Conservation (phyloP, 192 early-diverging fungal species). For the Rhizophagus sp. region DNA sequence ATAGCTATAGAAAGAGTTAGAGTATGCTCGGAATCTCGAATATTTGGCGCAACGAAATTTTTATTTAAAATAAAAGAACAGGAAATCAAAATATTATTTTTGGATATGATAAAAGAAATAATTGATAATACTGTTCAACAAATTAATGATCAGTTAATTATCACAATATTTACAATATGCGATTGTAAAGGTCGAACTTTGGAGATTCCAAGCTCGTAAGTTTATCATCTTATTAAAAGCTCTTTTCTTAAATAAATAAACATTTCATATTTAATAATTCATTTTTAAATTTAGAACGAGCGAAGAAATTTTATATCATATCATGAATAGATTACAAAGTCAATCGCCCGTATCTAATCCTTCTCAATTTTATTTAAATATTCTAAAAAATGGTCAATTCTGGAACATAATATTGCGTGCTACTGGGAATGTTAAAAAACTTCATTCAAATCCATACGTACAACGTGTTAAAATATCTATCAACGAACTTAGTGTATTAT, state of each 20-base stretch:
- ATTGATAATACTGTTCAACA: neutral
- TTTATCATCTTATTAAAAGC: neutral
- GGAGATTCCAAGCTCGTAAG: neutral
- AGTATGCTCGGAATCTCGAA: neutral
- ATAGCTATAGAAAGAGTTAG: neutral
- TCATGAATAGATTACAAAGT: neutral
- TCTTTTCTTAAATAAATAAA: too few species aligned
- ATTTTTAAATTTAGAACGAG: neutral
- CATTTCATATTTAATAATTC: neutral
- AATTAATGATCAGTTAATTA: neutral
- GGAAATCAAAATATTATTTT: neutral
- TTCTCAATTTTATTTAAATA: neutral
- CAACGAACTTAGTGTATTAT: neutral
- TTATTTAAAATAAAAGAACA: neutral
- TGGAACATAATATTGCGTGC: neutral
- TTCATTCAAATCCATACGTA: neutral
- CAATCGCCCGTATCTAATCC: neutral
- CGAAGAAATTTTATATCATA: constrained; percentile 7
- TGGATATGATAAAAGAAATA: neutral
- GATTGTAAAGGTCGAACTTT: neutral
- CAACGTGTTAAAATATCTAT: neutral
- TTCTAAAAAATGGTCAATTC: neutral
- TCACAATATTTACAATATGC: neutral
- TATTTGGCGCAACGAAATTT: neutral
- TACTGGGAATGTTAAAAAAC: neutral